Conservation (phyloP, 2,329 filamentous ascomycete species). For the Proliferodiscus dingleyae region DNA sequence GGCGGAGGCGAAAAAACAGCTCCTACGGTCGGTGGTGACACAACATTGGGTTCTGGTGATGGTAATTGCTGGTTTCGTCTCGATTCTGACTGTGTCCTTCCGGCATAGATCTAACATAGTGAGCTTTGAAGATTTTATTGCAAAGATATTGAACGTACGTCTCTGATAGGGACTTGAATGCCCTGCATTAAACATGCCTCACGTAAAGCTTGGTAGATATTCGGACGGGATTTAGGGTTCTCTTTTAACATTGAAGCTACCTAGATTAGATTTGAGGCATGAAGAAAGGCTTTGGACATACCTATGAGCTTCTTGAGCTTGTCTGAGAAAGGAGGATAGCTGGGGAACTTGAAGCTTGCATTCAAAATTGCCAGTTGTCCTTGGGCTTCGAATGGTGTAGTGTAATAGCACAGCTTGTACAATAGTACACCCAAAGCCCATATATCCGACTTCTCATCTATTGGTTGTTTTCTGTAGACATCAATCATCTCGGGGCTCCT, state of each 20-base stretch:
- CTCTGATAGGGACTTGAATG: constrained; percentile 78
- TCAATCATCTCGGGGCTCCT: constrained; percentile 98
- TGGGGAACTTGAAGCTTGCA: constrained; percentile 87
- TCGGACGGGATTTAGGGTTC: constrained; percentile 69
- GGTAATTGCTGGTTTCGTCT: constrained; percentile 55
- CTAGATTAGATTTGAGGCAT: constrained; percentile 14
- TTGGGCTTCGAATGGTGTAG: constrained; percentile 95
- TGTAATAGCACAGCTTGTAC: constrained; percentile 99
- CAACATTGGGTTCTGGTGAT: constrained; percentile 45
- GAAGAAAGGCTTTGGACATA: constrained; percentile 38
- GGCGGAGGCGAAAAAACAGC: constrained; percentile 75
- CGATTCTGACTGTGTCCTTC: constrained; percentile 58
- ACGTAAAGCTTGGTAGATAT: constrained; percentile 87
- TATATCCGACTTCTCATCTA: constrained; percentile 98
- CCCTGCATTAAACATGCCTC: constrained; percentile 89
- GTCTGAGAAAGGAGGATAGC: constrained; percentile 84
- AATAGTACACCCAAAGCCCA: constrained; percentile 90
- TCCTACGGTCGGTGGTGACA: constrained; percentile 60
- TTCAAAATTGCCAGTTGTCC: constrained; percentile 97
- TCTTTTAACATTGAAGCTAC: constrained; percentile 86
- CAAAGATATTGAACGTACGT: constrained; percentile 55
- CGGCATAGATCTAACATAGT: constrained; percentile 62
- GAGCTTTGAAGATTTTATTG: constrained; percentile 5
- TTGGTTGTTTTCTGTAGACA: constrained; percentile 91
- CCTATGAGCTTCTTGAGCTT: constrained; percentile 85